A percentile compares a stretch with the other conserved stretches of the same genome.
Conservation (phyloP, 2,329 filamentous ascomycete species). For the Zasmidium citrigriseum region DNA sequence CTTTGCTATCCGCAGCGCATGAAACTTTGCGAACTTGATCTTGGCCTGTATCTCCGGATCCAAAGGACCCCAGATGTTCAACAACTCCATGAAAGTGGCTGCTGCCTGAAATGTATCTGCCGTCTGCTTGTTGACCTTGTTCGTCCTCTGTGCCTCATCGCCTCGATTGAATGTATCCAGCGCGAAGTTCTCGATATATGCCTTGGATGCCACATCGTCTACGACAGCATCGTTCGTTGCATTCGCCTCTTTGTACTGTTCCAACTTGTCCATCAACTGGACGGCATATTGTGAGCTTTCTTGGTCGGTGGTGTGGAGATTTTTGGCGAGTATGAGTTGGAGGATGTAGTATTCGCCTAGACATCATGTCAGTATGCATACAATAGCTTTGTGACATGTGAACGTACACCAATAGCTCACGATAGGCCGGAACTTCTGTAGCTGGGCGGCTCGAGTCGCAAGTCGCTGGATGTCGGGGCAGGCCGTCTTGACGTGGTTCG, state of each 20-base stretch:
- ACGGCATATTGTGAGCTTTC: slow-evolving; percentile 81
- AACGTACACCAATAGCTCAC: slow-evolving; percentile 91
- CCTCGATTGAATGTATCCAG: slow-evolving; percentile 83
- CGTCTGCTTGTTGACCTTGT: slow-evolving; percentile 70
- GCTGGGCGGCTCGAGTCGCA: slow-evolving; percentile 77
- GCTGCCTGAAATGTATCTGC: slow-evolving; percentile 92
- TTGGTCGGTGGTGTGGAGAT: slow-evolving; percentile 75
- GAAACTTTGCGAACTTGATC: slow-evolving; percentile 96
- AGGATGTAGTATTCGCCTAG: slow-evolving; percentile 88
- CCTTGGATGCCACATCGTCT: slow-evolving; percentile 83
- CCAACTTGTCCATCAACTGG: slow-evolving; percentile 85
- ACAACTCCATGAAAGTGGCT: slow-evolving; percentile 85
- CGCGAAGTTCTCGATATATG: slow-evolving; percentile 92
- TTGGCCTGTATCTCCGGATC: slow-evolving; percentile 79
- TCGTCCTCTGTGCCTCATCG: slow-evolving; percentile 76
- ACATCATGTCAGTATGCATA: slow-evolving; percentile 17
- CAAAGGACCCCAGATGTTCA: slow-evolving; percentile 76
- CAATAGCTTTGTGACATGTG: slow-evolving; percentile 14
- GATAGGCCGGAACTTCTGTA: slow-evolving; percentile 81
- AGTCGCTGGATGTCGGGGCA: slow-evolving; percentile 82
- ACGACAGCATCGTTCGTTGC: slow-evolving; percentile 77
- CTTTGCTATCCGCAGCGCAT: slow-evolving; percentile 85
- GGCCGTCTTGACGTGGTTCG: slow-evolving; percentile 65
- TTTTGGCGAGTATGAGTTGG: slow-evolving; percentile 81
- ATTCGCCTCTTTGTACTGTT: slow-evolving; percentile 74